Percentiles rank a stretch among this genome's conserved stretches.
Conservation (phyloP, 345 rosid genomes). For the Aquilaria sinensis region DNA sequence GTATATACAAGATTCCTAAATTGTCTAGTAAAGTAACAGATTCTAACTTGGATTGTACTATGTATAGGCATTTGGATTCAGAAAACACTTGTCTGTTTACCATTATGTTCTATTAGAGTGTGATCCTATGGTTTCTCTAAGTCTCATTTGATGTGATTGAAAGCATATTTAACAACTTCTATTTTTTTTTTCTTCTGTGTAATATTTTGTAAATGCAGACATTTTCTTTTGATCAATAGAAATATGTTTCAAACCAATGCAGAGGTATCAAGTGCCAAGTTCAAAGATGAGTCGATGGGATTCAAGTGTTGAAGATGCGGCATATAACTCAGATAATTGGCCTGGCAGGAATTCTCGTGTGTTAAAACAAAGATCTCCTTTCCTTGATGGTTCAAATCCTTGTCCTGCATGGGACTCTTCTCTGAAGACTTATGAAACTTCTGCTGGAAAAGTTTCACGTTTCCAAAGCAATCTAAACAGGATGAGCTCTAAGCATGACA, state of each 20-base stretch:
- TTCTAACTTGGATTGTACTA: too few species aligned
- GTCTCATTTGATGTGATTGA: too few species aligned
- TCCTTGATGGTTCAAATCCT: conserved; percentile 29
- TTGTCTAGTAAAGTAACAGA: too few species aligned
- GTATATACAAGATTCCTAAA: too few species aligned
- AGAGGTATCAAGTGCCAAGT: conserved; percentile 42
- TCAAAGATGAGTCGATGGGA: conserved; percentile 37
- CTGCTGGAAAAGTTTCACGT: conserved; percentile 33
- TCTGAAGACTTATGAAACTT: conserved; percentile 32
- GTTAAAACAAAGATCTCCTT: conserved; percentile 32
- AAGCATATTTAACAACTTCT: too few species aligned
- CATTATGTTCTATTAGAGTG: too few species aligned
- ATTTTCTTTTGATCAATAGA: neutral
- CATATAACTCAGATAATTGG: conserved; percentile 21
- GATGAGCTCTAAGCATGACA: conserved; percentile 36
- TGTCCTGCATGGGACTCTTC: conserved; percentile 30
- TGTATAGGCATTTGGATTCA: too few species aligned
- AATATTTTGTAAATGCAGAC: too few species aligned
- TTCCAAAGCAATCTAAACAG: conserved; percentile 25
- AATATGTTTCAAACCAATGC: conserved; percentile 20
- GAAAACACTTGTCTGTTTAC: too few species aligned
- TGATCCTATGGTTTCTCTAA: too few species aligned
- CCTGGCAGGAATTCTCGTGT: conserved; percentile 39
- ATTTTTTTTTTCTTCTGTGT: too few species aligned
- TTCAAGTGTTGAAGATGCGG: conserved; percentile 34